phyloP scores from a whole-genome alignment of 2,329 filamentous ascomycete genomes.

The Fusarium austroafricanum region DNA sequence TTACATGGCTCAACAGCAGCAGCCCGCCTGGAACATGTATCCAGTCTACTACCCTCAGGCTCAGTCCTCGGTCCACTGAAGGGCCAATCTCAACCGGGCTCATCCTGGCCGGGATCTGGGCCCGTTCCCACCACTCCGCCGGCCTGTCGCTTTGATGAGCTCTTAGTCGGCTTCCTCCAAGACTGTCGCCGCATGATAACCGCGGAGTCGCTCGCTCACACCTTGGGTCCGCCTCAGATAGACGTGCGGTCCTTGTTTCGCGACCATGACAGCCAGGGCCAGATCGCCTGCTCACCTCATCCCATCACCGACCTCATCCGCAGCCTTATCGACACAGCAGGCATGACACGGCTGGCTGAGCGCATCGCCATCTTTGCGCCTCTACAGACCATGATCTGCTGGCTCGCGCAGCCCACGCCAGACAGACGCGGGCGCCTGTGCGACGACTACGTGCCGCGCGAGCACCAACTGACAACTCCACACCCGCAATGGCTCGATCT shows the following conservation, averaged over 20 bases:
- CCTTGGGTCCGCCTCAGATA: slow-evolving; percentile 50
- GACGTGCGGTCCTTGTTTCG: slow-evolving; percentile 51
- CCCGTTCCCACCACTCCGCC: slow-evolving; percentile 48
- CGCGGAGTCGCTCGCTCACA: slow-evolving; percentile 43
- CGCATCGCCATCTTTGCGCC: slow-evolving; percentile 50
- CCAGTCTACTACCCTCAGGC: slow-evolving; percentile 51
- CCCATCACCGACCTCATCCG: slow-evolving; percentile 49
- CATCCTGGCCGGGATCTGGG: slow-evolving; percentile 49
- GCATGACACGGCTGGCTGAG: slow-evolving; percentile 47
- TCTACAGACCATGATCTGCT: slow-evolving; percentile 47
- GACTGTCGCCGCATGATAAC: slow-evolving; percentile 51
- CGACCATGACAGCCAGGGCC: slow-evolving; percentile 37
- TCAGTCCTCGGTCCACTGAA: slow-evolving; percentile 51
- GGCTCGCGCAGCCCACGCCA: slow-evolving; percentile 49
- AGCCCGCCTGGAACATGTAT: slow-evolving; percentile 50
- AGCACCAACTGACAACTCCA: slow-evolving; percentile 44
- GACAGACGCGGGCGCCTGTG: slow-evolving; percentile 44
- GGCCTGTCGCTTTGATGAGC: slow-evolving; percentile 50
- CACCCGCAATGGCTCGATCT: slow-evolving; percentile 52
- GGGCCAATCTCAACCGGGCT: slow-evolving; percentile 39
- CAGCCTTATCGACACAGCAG: slow-evolving; percentile 47
- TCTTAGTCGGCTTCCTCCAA: slow-evolving; percentile 52
- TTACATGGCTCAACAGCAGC: slow-evolving; percentile 47
- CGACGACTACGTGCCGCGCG: slow-evolving; percentile 41
- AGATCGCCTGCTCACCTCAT: slow-evolving; percentile 44